Evolutionary conservation across 192 early-diverging fungal genomes (phyloP).

Genomic region (Coemansia sp.): DNA sequence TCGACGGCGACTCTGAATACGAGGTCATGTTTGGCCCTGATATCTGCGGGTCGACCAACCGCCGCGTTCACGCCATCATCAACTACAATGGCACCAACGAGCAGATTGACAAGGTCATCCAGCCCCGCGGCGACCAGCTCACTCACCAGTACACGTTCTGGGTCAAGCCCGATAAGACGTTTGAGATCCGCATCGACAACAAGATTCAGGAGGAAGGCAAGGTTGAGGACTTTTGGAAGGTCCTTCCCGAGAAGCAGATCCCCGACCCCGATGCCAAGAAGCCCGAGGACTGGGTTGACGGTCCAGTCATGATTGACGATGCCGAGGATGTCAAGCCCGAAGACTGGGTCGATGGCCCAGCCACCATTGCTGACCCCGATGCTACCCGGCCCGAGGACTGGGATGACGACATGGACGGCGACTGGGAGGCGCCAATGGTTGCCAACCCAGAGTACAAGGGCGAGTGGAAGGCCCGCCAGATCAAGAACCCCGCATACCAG

Average conservation of each 20-base stretch:
- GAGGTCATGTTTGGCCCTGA: conserved; percentile 90
- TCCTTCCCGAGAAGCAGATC: conserved; percentile 75
- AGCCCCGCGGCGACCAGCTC: conserved; percentile 74
- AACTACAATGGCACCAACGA: conserved; percentile 89
- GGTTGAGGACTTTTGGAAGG: conserved; percentile 77
- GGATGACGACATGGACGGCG: conserved; percentile 95
- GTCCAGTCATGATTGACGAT: conserved; percentile 67
- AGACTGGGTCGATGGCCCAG: conserved; percentile 72
- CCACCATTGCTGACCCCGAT: conserved; percentile 77
- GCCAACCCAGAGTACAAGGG: conserved; percentile 87
- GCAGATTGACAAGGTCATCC: conserved; percentile 68
- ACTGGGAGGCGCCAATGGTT: conserved; percentile 88
- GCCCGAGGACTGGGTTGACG: conserved; percentile 90
- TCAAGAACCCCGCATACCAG: conserved; percentile 91
- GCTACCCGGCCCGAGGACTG: conserved; percentile 88
- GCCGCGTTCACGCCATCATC: conserved; percentile 95
- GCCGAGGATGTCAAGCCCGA: conserved; percentile 71
- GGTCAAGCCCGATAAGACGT: conserved; percentile 73
- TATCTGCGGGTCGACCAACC: conserved; percentile 81
- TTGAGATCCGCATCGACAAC: conserved; percentile 69
- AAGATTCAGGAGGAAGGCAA: conserved; percentile 77
- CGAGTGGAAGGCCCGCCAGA: conserved; percentile 77
- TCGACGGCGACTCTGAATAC: conserved; percentile 82
- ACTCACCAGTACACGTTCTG: conserved; percentile 91
- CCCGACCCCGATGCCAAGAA: conserved; percentile 79